These are phyloP conservation scores for Caloboletus firmus DNA, from an alignment of 1,284 basidiomycete genomes.

Conservation along the genomic window DNA sequence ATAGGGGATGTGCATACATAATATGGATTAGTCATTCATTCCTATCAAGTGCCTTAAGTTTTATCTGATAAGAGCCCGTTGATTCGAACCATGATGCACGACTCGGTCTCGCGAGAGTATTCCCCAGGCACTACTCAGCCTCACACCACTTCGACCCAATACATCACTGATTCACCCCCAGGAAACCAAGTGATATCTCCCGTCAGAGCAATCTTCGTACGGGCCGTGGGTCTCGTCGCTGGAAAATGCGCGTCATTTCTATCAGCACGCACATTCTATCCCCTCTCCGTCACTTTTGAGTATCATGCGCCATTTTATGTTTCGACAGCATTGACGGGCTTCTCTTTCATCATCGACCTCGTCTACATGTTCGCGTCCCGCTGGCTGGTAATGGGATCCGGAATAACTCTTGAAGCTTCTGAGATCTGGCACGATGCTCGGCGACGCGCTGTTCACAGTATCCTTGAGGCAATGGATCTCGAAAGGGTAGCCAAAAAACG, in stretches of 20 bases:
- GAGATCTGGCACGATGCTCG: slow-evolving; percentile 57
- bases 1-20: slow-evolving; percentile 2
- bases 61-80: slow-evolving; percentile 29
- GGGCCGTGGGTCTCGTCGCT: slow-evolving; percentile 74
- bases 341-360: slow-evolving; percentile 69
- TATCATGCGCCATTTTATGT: slow-evolving; percentile 73
- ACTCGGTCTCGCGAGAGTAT: slow-evolving; percentile 1
- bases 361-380: slow-evolving; percentile 62
- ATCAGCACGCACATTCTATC: slow-evolving; percentile 72
- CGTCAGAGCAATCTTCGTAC: slow-evolving; percentile 47
- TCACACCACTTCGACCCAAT: neutral
- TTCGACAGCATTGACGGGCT: slow-evolving; percentile 58
- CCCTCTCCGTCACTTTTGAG: slow-evolving; percentile 68
- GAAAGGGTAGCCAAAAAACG: slow-evolving; percentile 64
- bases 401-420: slow-evolving; percentile 62
- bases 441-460: slow-evolving; percentile 41
- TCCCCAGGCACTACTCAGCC: neutral
- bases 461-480: slow-evolving; percentile 62
- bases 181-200: slow-evolving; percentile 20
- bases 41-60: slow-evolving; percentile 1
- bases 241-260: slow-evolving; percentile 77
- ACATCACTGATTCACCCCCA: neutral
- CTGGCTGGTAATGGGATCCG: slow-evolving; percentile 59
- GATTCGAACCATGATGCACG: neutral
- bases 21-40: slow-evolving; percentile 25